Base-by-base conservation (phyloP, 768 basidiomycete species). In the Lyophyllum atratum region DNA sequence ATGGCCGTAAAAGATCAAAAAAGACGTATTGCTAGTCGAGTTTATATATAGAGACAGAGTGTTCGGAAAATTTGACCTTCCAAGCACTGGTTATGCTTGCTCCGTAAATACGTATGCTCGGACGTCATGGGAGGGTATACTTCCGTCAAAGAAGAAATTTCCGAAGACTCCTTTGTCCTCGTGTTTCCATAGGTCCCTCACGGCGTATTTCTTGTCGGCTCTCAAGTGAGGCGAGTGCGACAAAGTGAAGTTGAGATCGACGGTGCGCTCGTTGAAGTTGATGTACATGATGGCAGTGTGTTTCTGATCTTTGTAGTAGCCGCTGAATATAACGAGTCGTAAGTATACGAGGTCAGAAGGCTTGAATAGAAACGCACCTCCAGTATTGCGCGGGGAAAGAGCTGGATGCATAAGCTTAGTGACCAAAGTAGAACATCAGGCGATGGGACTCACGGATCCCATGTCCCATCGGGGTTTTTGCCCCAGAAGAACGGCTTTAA, bases 401-500 rank as follows among this genome's bases (percentile, higher is more conserved):
- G 26, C 64, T 68, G 54, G 75, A 73, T 54, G 70, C 73, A 37
- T 70, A 70, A 63, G 68, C 76, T 60, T 75, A 65, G n/a, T 75
- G 68, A n/a, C 73, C 76, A 52, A 24, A 37, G 43, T 7, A 9
- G 22, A 25, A 15, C 28, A 8, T 51, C 34, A 52, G 34, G 28
- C 17, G 26, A 5, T 33, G 14, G 5, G 37, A 57, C 69, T 64
- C 52, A 69, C 65, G 62, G 54, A 56, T 58, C 57, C 64, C 66
- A 68, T 37, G 69, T 70, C 31, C 59, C 24, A 58, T 80, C 61
- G 56, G 82, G 81, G 63, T 84, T 82, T 64, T 80, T 75, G 11
- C 83, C 83, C 82, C 80, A 85, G 56, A 81, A 73, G 73, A 84
- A 84, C 19, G 83, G 82, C 49, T 76, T 77, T 44, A 84, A 67